phyloP scores from a whole-genome alignment of 768 basidiomycete genomes.

The Cyclocybe cylindracea region DNA sequence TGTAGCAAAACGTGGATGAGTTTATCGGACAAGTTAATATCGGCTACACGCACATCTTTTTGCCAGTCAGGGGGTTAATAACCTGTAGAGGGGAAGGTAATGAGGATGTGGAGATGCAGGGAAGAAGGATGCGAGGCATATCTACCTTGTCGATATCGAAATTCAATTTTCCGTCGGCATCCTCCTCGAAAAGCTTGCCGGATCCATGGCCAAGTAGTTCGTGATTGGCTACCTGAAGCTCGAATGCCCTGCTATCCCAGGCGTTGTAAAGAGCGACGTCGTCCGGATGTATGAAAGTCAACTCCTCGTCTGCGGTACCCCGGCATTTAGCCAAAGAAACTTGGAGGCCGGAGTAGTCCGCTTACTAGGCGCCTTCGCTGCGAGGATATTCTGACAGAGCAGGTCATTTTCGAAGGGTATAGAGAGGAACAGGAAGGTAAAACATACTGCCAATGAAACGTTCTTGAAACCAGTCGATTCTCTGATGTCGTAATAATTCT shows the following conservation, averaged over 20 bases:
- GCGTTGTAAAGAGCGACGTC: conserved; percentile 73
- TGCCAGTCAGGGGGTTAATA: conserved; percentile 79
- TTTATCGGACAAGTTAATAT: neutral
- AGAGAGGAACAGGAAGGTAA: neutral
- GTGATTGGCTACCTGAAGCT: conserved; percentile 89
- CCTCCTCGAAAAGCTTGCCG: conserved; percentile 82
- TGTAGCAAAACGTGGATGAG: conserved; percentile 24
- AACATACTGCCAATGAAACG: conserved; percentile 73
- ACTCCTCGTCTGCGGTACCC: conserved; percentile 58
- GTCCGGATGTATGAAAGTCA: conserved; percentile 82
- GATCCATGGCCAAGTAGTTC: conserved; percentile 86
- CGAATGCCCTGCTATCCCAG: conserved; percentile 81
- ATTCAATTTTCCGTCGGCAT: conserved; percentile 74
- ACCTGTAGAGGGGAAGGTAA: conserved; percentile 42
- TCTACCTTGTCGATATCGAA: conserved; percentile 71
- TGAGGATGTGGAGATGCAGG: neutral
- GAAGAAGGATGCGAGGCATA: neutral
- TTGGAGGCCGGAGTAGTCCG: neutral
- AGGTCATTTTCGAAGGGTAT: neutral
- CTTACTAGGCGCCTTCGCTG: conserved; percentile 84
- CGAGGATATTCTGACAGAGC: conserved; percentile 66
- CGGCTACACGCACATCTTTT: conserved; percentile 57
- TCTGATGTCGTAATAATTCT: conserved; percentile 85
- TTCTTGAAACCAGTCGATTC: conserved; percentile 88
- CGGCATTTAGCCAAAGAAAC: neutral